Conservation (phyloP, 176 grass and related monocot species). For the Phragmites australis region DNA sequence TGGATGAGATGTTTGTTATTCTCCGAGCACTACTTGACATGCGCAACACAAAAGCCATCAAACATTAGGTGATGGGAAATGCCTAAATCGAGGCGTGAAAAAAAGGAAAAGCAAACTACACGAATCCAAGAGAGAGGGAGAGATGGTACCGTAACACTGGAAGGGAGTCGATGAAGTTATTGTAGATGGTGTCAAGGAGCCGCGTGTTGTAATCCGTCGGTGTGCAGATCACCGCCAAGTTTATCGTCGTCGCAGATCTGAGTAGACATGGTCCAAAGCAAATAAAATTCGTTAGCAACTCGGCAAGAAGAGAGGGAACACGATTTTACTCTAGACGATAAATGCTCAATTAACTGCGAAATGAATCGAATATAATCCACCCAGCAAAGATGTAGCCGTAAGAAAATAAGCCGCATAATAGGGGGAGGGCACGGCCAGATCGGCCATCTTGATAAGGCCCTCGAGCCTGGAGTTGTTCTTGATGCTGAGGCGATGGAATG, state of each 20-base stretch:
- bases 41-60: not conserved
- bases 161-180: conserved; percentile 98
- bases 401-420: not conserved
- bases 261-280: too few relatives aligned
- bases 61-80: not conserved
- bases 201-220: conserved; percentile 97
- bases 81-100: too few relatives aligned
- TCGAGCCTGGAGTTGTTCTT: conserved; percentile 94
- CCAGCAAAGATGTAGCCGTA: too few relatives aligned
- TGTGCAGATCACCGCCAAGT: conserved; percentile 96
- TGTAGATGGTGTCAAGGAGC: conserved; percentile 94
- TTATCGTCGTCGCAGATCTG: conserved; percentile 74
- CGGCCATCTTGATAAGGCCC: conserved; percentile 91
- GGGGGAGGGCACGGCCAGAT: conserved; percentile 43
- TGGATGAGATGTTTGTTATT: conserved; percentile 95
- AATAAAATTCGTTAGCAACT: too few relatives aligned
- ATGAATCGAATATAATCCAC: too few relatives aligned
- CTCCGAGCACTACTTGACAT: conserved; percentile 98
- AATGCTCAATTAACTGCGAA: too few relatives aligned
- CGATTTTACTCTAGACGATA: too few relatives aligned
- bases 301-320: too few relatives aligned
- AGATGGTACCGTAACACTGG: conserved; percentile 57
- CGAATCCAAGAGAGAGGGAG: too few relatives aligned
- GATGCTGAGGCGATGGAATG: conserved; percentile 97
- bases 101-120: too few relatives aligned